Conservation (phyloP, 108 stramenopile species). For the Skeletonema menzelii region DNA sequence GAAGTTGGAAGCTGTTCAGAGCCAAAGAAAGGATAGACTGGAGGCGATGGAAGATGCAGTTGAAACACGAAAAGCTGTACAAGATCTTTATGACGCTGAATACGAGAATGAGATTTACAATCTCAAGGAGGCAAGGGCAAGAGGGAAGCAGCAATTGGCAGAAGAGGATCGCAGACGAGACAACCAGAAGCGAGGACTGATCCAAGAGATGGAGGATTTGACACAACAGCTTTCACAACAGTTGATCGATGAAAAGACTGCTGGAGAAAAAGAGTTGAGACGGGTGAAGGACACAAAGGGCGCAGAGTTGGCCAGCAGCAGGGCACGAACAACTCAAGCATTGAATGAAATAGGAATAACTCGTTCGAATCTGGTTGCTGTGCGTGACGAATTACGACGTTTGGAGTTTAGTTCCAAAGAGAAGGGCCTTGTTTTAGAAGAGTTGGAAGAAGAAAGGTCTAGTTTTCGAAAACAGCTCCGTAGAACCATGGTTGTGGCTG, state of each 20-base stretch:
- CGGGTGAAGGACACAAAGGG: conserved; percentile 18
- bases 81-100: conserved; percentile 31
- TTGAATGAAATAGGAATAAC: conserved; percentile 31
- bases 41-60: conserved; percentile 10
- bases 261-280: conserved; percentile 16
- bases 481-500: conserved; percentile 16
- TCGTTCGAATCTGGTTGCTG: conserved; percentile 17
- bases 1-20: conserved; percentile 23
- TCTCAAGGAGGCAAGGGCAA: conserved; percentile 9
- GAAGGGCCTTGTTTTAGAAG: conserved; percentile 10
- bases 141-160: conserved; percentile 15
- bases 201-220: conserved; percentile 20
- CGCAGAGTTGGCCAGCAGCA: conserved; percentile 16
- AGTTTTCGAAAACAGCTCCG: conserved; percentile 37
- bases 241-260: conserved; percentile 25
- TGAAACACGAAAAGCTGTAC: conserved; percentile 8
- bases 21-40: conserved; percentile 10
- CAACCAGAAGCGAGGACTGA: conserved; percentile 14
- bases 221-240: conserved; percentile 12
- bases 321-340: conserved; percentile 9
- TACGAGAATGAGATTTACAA: conserved; percentile 22
- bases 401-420: conserved; percentile 14
- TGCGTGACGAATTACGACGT: conserved; percentile 11
- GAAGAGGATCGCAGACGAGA: conserved; percentile 17
- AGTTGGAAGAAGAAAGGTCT: conserved; percentile 30